Evolutionary conservation across 257 asterid species (phyloP).

Genomic region (Solanum pinnatisectum): DNA sequence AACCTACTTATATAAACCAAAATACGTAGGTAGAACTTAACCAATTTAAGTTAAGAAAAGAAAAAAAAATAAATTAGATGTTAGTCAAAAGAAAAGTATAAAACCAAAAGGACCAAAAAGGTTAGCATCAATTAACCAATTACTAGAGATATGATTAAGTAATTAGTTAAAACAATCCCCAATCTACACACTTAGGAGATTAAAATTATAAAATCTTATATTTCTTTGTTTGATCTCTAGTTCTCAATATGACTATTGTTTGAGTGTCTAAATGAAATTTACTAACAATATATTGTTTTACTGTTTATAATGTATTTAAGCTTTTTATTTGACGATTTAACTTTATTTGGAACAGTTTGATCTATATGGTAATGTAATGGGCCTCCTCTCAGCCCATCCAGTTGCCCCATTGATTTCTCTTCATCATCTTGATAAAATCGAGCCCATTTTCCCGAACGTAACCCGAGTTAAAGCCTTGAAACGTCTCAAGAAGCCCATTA

Average conservation of each 20-base stretch:
- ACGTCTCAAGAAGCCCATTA: constrained; percentile 12
- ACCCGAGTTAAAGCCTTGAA: constrained; percentile 17
- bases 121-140: not conserved
- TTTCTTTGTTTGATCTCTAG: not conserved
- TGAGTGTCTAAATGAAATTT: not conserved
- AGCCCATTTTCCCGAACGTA: constrained; percentile 32
- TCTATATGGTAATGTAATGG: constrained; percentile 24
- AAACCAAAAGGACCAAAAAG: not conserved
- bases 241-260: not conserved
- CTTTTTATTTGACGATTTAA: not conserved
- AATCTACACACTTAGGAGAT: not conserved
- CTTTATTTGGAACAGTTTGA: constrained; percentile 24
- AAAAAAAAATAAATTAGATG: not conserved
- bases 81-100: not conserved
- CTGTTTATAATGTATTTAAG: not conserved
- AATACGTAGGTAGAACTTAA: not conserved
- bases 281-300: not conserved
- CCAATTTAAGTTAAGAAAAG: not conserved
- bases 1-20: not conserved
- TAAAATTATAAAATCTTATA: not conserved
- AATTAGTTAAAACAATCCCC: not conserved
- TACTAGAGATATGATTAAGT: not conserved
- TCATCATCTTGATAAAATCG: constrained; percentile 38
- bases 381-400: constrained; percentile 42
- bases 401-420: constrained; percentile 33